A percentile compares a stretch with the other conserved stretches of the same genome.
These are phyloP conservation scores for Solanum clarkiae DNA, from an alignment of 257 asterid genomes.

Conservation along the genomic window DNA sequence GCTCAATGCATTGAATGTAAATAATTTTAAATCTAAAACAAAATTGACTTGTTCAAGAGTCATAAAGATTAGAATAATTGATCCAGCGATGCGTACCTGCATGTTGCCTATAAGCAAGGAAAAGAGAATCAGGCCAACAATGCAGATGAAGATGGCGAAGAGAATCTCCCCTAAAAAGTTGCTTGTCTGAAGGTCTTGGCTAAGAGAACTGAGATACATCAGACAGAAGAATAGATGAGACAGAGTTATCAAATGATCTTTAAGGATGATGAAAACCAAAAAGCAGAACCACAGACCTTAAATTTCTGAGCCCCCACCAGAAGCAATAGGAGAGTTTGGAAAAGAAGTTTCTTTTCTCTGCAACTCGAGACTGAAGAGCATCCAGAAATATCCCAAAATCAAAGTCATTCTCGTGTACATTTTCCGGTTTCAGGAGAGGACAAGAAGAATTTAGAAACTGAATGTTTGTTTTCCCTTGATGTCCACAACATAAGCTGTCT, in stretches of 20 bases:
- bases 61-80: background rate
- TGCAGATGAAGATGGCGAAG: constrained; percentile 25
- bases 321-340: constrained; percentile 42
- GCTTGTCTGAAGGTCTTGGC: constrained; percentile 42
- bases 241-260: background rate
- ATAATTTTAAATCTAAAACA: background rate
- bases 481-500: constrained; percentile 26
- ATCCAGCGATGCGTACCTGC: constrained; percentile 13
- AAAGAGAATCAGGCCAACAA: constrained; percentile 25
- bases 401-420: constrained; percentile 17
- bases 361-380: constrained; percentile 41
- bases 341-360: constrained; percentile 16
- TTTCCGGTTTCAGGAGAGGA: constrained; percentile 27
- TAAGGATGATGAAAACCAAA: background rate
- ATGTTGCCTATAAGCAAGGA: constrained; percentile 26
- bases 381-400: constrained; percentile 58
- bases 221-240: background rate
- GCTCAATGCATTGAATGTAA: background rate
- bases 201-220: constrained; percentile 17
- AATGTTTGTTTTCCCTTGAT: background rate
- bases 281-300: constrained; percentile 29
- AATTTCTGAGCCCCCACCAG: constrained; percentile 69
- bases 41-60: background rate
- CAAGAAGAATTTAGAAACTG: constrained; percentile 29
- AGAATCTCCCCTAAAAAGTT: constrained; percentile 22